Conservation (phyloP, 1,139 yeast species). For the Geotrichum siamense region DNA sequence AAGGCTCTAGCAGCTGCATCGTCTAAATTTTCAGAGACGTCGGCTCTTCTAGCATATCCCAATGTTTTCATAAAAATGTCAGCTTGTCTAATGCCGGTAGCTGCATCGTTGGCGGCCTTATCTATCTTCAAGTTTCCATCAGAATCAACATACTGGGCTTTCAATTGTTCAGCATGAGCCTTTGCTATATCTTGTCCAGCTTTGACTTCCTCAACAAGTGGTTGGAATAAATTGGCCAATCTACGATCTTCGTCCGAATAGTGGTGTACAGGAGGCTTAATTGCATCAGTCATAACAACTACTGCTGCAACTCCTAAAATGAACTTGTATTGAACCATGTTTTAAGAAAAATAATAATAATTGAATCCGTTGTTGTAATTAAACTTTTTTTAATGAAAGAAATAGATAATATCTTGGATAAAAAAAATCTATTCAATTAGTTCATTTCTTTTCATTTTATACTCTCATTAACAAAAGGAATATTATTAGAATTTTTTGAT, state of each 20-base stretch:
- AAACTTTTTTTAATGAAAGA: too few species aligned
- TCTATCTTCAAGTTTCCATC: slow-evolving; percentile 11
- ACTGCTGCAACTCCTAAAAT: slow-evolving; percentile 2
- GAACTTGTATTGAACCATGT: background rate
- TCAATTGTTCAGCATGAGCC: background rate
- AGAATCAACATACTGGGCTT: slow-evolving; percentile 1
- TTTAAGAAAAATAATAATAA: too few species aligned
- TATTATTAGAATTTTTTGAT: too few species aligned
- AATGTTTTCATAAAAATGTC: slow-evolving; percentile 1
- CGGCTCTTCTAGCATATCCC: background rate
- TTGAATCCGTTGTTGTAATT: too few species aligned
- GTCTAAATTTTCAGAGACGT: background rate
- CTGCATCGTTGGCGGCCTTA: slow-evolving; percentile 7
- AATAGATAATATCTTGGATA: too few species aligned
- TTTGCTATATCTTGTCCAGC: background rate
- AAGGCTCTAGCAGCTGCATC: background rate
- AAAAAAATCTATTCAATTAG: too few species aligned
- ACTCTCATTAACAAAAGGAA: too few species aligned
- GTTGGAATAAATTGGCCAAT: slow-evolving; percentile 8
- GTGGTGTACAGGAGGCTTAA: slow-evolving; percentile 1
- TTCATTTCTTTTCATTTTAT: too few species aligned
- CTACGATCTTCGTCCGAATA: slow-evolving; percentile 6
- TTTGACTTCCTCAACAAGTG: slow-evolving; percentile 3
- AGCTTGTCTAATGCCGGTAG: slow-evolving; percentile 1
- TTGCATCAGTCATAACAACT: background rate